phyloP scores from a whole-genome alignment of 1,139 yeast species.

The Nakaseomyces glabratus region DNA sequence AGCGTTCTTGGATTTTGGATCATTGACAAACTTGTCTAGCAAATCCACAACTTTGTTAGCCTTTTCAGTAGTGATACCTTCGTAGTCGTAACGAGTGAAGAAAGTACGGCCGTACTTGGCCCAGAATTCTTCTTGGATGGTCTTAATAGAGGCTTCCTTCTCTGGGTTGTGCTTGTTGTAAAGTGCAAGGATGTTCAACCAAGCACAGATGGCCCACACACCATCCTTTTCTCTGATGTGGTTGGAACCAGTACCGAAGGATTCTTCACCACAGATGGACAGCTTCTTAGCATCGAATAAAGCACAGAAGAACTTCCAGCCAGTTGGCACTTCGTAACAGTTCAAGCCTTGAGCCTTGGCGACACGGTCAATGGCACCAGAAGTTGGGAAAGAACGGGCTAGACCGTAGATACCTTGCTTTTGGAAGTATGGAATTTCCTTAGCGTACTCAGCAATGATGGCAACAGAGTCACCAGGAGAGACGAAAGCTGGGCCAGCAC shows the following conservation, averaged over 20 bases:
- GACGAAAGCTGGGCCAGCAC: constrained; percentile 83
- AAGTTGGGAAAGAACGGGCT: constrained; percentile 98
- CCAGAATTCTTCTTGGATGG: constrained; percentile 86
- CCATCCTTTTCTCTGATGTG: constrained; percentile 98
- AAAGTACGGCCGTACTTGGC: constrained; percentile 90
- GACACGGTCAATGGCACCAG: constrained; percentile 87
- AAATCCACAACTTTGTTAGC: constrained; percentile 61
- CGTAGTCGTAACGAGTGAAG: constrained; percentile 93
- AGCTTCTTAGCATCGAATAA: constrained; percentile 85
- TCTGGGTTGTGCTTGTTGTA: constrained; percentile 49
- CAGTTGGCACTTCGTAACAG: constrained; percentile 94
- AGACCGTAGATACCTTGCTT: constrained; percentile 82
- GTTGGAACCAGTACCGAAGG: constrained; percentile 96
- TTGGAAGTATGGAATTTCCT: constrained; percentile 78
- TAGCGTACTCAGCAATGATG: constrained; percentile 87
- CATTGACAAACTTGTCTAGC: constrained; percentile 42
- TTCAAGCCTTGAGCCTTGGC: constrained; percentile 69
- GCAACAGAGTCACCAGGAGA: constrained; percentile 99
- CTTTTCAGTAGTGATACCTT: constrained; percentile 66
- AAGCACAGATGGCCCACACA: constrained; percentile 93
- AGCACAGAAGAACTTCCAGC: constrained; percentile 98
- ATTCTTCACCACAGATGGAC: constrained; percentile 96
- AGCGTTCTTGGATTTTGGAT: constrained; percentile 39
- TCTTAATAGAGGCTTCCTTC: constrained; percentile 58
- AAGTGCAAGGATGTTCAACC: constrained; percentile 91